Conservation (phyloP, 495 filamentous ascomycete species). For the Aspergillus ellipticus region DNA sequence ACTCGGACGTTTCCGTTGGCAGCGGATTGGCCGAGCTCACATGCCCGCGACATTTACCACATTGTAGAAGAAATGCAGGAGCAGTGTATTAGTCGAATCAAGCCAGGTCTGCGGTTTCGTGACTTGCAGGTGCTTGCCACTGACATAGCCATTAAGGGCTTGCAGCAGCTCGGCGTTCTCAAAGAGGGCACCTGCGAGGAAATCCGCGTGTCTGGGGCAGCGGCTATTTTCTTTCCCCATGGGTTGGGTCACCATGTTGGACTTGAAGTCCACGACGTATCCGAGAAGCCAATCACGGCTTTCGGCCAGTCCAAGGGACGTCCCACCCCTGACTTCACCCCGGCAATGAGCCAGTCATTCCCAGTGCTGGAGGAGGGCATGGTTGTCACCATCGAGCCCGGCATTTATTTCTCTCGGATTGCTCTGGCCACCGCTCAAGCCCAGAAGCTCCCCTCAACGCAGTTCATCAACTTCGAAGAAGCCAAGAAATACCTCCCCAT, state of each 20-base stretch:
- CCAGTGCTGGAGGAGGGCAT: conserved; percentile 60
- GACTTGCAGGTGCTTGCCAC: conserved; percentile 69
- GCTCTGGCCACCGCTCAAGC: conserved; percentile 81
- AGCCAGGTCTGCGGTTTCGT: conserved; percentile 61
- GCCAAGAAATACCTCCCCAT: conserved; percentile 70
- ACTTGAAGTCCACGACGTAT: conserved; percentile 84
- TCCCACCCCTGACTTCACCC: conserved; percentile 18
- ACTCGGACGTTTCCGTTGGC: conserved; percentile 79
- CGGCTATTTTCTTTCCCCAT: conserved; percentile 84
- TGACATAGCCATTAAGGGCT: conserved; percentile 63
- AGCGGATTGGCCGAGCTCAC: conserved; percentile 55
- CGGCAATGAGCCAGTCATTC: conserved; percentile 11
- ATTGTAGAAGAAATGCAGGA: conserved; percentile 81
- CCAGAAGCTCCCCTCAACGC: conserved; percentile 56
- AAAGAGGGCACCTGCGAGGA: conserved; percentile 54
- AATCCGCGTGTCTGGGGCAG: conserved; percentile 63
- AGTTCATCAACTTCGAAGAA: conserved; percentile 70
- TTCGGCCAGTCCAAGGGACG: conserved; percentile 5
- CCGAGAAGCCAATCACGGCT: conserved; percentile 46
- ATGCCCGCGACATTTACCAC: conserved; percentile 66
- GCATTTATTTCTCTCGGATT: conserved; percentile 85
- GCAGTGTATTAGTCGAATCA: conserved; percentile 64
- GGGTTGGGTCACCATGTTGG: conserved; percentile 88
- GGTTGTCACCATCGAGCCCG: conserved; percentile 86
- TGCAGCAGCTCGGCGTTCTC: conserved; percentile 67